A percentile compares a stretch with the other conserved stretches of the same genome.
Conservation (phyloP, 1,139 yeast genomes). For the Protomyces arabidopsidicola region DNA sequence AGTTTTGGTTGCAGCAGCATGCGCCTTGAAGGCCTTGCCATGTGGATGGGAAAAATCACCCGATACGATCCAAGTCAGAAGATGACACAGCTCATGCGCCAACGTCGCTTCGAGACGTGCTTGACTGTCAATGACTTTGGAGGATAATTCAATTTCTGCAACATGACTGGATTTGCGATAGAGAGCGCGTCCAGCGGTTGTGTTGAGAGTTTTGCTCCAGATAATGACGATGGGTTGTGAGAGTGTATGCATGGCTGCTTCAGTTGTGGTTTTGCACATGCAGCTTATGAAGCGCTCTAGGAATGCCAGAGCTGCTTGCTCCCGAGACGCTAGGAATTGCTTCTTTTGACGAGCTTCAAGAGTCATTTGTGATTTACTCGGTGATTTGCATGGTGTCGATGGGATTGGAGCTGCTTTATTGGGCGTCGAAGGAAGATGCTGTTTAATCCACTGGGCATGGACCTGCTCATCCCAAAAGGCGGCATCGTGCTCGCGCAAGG, state of each 20-base stretch:
- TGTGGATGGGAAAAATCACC: conserved; percentile 21
- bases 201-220: conserved; percentile 13
- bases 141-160: conserved; percentile 28
- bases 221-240: not conserved
- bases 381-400: not conserved
- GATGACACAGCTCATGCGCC: conserved; percentile 28
- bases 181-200: conserved; percentile 24
- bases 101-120: conserved; percentile 21
- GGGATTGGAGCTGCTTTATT: not conserved
- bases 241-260: not conserved
- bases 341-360: not conserved
- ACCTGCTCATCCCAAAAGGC: conserved; percentile 10
- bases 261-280: not conserved
- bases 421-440: not conserved
- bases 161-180: not conserved
- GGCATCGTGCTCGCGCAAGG: conserved; percentile 3
- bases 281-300: not conserved
- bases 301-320: not conserved
- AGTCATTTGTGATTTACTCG: not conserved
- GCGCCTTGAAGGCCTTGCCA: conserved; percentile 26
- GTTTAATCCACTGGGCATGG: not conserved
- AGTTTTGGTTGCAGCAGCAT: not conserved
- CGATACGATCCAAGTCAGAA: conserved; percentile 23
- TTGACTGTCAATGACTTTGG: conserved; percentile 26
- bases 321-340: not conserved